Base-by-base conservation (phyloP, 495 filamentous ascomycete genomes). In the Terfezia boudieri region DNA sequence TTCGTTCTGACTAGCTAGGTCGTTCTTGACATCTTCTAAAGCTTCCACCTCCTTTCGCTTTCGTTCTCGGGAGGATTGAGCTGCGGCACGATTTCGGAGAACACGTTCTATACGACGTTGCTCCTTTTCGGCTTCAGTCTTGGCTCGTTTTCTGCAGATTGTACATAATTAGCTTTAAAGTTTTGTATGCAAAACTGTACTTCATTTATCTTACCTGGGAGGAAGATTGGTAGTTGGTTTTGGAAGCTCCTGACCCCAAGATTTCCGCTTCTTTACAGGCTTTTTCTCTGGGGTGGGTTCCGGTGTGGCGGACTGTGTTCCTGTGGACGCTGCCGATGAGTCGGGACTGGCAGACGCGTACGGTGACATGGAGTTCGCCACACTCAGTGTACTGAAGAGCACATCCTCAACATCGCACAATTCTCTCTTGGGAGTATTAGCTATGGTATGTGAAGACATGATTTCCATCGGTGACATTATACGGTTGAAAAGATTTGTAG, bases 111-210 rank as follows among this genome's bases (percentile, higher is more conserved):
- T 89, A 53, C 90, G 84, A 50, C 90, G 82, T 69, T 98, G 90
- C 69, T 96, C 90, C 69, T 98, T 98, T 68, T 98, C 90, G 66
- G 94, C 90, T 54, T 93, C 87, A 32, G 90, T 98, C 76, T 95
- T 98, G 61, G 90, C 90, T 56, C 90, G 87, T 77, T 98, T 98
- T 56, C 85, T 89, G 54, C 14, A 20, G 20, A 20, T 20, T 20
- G 20, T 20, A 20, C 20, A 20, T 20, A 20, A 20, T 20, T 20
- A 20, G 20, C 20, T 20, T 20, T 20, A 20, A 20, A 20, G 20
- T 20, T n/a, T 20, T 20, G 20, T 20, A 20, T 20, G 20, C 20
- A 20, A 20, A 20, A 20, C 20, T 20, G 20, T 20, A 20, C 20
- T 20, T 20, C 20, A 20, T 20, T 20, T 20, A n/a, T 66, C 76